Conservation (phyloP, 1,284 basidiomycete species). For the Gomphus sp. region DNA sequence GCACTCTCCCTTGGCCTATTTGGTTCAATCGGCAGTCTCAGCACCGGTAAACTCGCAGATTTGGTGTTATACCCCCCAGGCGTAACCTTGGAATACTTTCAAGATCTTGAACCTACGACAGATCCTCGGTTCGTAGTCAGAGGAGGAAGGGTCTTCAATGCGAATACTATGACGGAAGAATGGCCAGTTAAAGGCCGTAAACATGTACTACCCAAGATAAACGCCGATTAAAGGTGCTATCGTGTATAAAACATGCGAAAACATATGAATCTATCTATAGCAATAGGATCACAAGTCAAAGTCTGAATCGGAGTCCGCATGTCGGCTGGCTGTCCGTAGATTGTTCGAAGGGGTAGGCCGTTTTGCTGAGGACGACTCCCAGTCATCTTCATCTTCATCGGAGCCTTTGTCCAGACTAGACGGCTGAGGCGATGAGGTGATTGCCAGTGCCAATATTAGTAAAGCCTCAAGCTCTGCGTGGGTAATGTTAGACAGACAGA, state of each 20-base stretch:
- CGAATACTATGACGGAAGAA: conserved; percentile 53
- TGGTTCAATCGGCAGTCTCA: conserved; percentile 50
- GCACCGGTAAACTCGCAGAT: conserved; percentile 58
- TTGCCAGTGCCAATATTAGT: conserved; percentile 9
- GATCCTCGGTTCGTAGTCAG: conserved; percentile 46
- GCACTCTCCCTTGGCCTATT: conserved; percentile 56
- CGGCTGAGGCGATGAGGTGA: conserved; percentile 1
- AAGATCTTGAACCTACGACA: conserved; percentile 36
- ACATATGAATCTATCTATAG: neutral
- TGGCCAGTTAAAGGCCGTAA: conserved; percentile 56
- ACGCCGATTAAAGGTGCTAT: conserved; percentile 17
- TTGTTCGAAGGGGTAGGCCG: neutral
- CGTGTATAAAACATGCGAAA: neutral
- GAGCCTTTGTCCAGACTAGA: neutral
- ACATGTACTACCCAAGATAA: conserved; percentile 46
- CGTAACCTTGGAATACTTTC: conserved; percentile 42
- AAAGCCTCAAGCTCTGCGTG: conserved; percentile 8
- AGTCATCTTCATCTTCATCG: neutral
- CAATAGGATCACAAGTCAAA: conserved; percentile 4
- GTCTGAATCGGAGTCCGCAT: conserved; percentile 5
- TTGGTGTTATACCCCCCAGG: conserved; percentile 52
- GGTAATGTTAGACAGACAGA: neutral
- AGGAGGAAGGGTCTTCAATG: conserved; percentile 60
- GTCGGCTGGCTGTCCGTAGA: neutral
- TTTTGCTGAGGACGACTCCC: neutral